Evolutionary conservation across 495 filamentous ascomycete species (phyloP).

Genomic region (Daldinia caldariorum): DNA sequence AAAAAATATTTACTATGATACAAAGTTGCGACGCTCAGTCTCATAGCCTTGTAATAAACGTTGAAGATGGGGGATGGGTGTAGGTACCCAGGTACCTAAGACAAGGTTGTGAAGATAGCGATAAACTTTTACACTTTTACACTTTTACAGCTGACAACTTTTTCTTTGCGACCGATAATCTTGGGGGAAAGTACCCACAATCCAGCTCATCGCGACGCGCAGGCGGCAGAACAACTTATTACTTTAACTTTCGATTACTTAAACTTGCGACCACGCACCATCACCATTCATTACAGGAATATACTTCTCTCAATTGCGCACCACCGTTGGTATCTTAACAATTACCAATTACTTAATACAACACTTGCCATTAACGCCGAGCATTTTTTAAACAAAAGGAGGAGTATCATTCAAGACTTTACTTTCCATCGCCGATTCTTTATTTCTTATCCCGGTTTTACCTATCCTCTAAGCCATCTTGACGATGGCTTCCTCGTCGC

Average conservation of each 20-base stretch:
- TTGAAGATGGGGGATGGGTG: background rate
- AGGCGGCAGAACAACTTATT: constrained; percentile 9
- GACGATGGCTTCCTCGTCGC: constrained; percentile 57
- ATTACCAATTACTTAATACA: no score
- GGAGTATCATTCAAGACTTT: background rate
- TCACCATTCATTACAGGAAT: background rate
- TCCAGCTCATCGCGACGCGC: constrained; percentile 27
- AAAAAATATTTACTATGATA: background rate
- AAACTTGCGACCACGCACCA: constrained; percentile 9
- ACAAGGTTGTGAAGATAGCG: constrained; percentile 2
- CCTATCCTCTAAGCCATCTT: constrained; percentile 30
- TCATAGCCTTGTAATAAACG: background rate
- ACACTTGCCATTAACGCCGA: background rate
- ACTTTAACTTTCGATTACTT: constrained; percentile 16
- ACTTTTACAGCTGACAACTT: constrained; percentile 16
- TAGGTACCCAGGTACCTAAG: no score
- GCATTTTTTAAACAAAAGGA: background rate
- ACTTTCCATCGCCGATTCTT: background rate
- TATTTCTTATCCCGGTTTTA: background rate
- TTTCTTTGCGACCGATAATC: constrained; percentile 18
- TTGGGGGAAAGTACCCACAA: constrained; percentile 6
- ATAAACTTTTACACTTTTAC: no score
- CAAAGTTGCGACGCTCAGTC: background rate
- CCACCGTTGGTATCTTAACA: background rate
- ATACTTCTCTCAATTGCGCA: background rate